A percentile compares a stretch with the other conserved stretches of the same genome.
These are phyloP conservation scores for Bocquillonia castaneifolia DNA, from an alignment of 441 rosid genomes.

Conservation along the genomic window DNA sequence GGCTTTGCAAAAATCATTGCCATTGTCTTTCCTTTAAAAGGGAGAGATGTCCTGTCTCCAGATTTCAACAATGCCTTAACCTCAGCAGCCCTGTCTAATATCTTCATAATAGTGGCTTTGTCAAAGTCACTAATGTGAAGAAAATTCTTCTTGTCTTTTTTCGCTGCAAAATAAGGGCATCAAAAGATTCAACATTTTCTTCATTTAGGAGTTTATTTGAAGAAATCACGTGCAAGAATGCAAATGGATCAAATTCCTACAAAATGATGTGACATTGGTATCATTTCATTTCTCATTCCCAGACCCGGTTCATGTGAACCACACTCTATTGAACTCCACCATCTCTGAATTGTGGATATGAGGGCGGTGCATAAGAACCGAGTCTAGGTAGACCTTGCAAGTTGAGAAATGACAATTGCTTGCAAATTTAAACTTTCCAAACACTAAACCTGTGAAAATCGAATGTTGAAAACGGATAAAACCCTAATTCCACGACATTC, in stretches of 20 bases:
- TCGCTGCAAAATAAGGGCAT: slow-evolving; percentile 34
- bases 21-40: slow-evolving; percentile 92
- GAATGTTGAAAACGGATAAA: slow-evolving; percentile 1
- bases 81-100: slow-evolving; percentile 69
- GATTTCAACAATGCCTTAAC: slow-evolving; percentile 76
- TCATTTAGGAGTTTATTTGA: too few species aligned
- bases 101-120: slow-evolving; percentile 64
- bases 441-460: background rate
- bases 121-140: slow-evolving; percentile 83
- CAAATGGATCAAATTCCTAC: background rate
- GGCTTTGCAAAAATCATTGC: slow-evolving; percentile 98
- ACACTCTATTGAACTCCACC: too few species aligned
- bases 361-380: too few species aligned
- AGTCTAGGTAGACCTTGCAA: too few species aligned
- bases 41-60: slow-evolving; percentile 71
- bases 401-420: too few species aligned
- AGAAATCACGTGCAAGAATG: background rate
- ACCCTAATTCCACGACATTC: slow-evolving; percentile 26
- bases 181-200: background rate
- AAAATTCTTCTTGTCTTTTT: slow-evolving; percentile 56
- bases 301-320: too few species aligned
- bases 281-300: too few species aligned
- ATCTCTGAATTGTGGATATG: too few species aligned
- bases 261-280: too few species aligned
- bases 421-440: too few species aligned